phyloP scores from a whole-genome alignment of 2,329 filamentous ascomycete species.

The Cladosporium sp. region DNA sequence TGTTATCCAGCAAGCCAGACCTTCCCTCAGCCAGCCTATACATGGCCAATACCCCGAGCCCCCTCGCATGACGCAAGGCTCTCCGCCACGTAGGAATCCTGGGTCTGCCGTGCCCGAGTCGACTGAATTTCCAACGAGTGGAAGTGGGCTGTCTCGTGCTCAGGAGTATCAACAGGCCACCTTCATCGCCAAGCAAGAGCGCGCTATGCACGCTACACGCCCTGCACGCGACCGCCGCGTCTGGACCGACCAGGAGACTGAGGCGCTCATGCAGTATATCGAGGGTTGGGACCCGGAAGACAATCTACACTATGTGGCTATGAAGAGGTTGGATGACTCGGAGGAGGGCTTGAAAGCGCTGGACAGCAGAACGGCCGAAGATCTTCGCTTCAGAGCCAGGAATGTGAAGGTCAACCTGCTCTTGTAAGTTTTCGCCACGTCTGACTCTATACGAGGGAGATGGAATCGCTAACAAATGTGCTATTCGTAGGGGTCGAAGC shows the following conservation, averaged over 20 bases:
- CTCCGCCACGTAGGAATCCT: slow-evolving; percentile 28
- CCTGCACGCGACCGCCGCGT: slow-evolving; percentile 5
- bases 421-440: slow-evolving; percentile 33
- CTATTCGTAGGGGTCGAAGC: slow-evolving; percentile 24
- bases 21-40: slow-evolving; percentile 10
- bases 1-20: background rate
- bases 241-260: slow-evolving; percentile 33
- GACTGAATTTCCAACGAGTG: background rate
- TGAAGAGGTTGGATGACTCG: slow-evolving; percentile 35
- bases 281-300: slow-evolving; percentile 35
- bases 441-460: background rate
- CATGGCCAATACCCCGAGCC: slow-evolving; percentile 2
- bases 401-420: slow-evolving; percentile 47
- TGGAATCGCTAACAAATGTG: background rate
- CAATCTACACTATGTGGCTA: slow-evolving; percentile 41
- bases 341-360: slow-evolving; percentile 27
- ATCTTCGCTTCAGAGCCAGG: slow-evolving; percentile 43
- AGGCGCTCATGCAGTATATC: slow-evolving; percentile 47
- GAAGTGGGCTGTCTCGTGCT: background rate
- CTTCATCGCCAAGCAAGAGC: slow-evolving; percentile 19
- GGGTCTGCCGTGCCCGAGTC: slow-evolving; percentile 26
- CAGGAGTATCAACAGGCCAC: slow-evolving; percentile 20
- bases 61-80: slow-evolving; percentile 5
- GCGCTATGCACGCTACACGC: slow-evolving; percentile 14
- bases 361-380: slow-evolving; percentile 44